phyloP scores from a whole-genome alignment of 345 rosid species.

The Melaleuca alternifolia region DNA sequence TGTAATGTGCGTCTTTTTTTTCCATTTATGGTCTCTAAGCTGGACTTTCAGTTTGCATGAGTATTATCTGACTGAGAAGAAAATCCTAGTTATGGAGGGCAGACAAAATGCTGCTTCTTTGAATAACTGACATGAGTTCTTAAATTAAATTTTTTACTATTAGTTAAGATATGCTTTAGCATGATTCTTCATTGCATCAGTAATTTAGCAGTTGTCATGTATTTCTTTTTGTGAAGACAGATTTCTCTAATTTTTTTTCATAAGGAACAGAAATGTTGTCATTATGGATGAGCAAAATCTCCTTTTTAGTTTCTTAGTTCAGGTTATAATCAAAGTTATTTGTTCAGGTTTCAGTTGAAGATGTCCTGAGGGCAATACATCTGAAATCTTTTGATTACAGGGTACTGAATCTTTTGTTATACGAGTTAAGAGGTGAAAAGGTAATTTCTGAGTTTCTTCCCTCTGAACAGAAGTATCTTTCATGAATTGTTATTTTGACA shows the following conservation, averaged over 20 bases:
- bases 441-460: slow-evolving; percentile 4
- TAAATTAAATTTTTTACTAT: neutral
- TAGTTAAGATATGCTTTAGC: neutral
- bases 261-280: neutral
- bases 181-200: neutral
- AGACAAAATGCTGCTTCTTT: neutral
- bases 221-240: neutral
- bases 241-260: too few species aligned
- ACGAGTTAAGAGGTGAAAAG: slow-evolving; percentile 64
- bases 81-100: neutral
- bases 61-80: neutral
- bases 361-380: slow-evolving; percentile 68
- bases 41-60: neutral
- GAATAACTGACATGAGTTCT: neutral
- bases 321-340: neutral
- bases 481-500: neutral
- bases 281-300: neutral
- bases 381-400: slow-evolving; percentile 87
- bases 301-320: neutral
- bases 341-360: slow-evolving; percentile 46
- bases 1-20: neutral
- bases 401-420: slow-evolving; percentile 70
- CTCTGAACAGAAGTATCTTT: neutral
- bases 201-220: neutral
- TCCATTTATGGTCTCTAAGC: neutral